Percentiles rank a stretch among this genome's conserved stretches.
Conservation (phyloP, 139 green algal genomes). For the Micractinium sp. region DNA sequence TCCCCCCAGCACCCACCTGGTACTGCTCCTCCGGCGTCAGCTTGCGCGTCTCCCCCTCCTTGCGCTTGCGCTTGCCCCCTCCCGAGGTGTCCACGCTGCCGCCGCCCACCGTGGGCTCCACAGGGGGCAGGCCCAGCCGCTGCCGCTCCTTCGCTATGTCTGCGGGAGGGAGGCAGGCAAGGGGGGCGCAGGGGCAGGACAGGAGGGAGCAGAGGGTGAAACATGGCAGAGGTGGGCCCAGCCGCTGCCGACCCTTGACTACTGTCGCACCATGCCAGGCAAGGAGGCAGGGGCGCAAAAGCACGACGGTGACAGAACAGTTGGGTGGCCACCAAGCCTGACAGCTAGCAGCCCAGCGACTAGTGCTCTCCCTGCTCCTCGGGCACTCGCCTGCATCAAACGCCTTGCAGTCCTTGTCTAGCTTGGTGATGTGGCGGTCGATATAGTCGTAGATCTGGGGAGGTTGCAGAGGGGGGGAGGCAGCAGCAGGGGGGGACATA, state of each 20-base stretch:
- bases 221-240: not conserved
- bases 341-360: not conserved
- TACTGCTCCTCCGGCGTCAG: slow-evolving; percentile 40
- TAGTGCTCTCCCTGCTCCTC: not conserved
- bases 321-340: no score
- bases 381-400: slow-evolving; percentile 55
- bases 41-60: slow-evolving; percentile 21
- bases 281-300: not conserved
- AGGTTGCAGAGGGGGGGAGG: not conserved
- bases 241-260: no score
- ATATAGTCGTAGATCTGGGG: slow-evolving; percentile 87
- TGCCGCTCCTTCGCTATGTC: slow-evolving; percentile 69
- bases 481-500: not conserved
- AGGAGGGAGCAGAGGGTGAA: not conserved
- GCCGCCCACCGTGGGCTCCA: slow-evolving; percentile 42
- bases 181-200: not conserved
- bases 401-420: slow-evolving; percentile 71
- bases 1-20: slow-evolving; percentile 10
- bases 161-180: not conserved
- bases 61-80: slow-evolving; percentile 32
- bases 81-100: slow-evolving; percentile 15
- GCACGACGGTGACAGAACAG: no score
- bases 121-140: slow-evolving; percentile 58
- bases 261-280: no score
- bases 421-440: slow-evolving; percentile 77